Evolutionary conservation across 2,329 filamentous ascomycete genomes (phyloP), one percentile per base, ranked within the genome.

Genomic region (Botrytis tulipae): DNA sequence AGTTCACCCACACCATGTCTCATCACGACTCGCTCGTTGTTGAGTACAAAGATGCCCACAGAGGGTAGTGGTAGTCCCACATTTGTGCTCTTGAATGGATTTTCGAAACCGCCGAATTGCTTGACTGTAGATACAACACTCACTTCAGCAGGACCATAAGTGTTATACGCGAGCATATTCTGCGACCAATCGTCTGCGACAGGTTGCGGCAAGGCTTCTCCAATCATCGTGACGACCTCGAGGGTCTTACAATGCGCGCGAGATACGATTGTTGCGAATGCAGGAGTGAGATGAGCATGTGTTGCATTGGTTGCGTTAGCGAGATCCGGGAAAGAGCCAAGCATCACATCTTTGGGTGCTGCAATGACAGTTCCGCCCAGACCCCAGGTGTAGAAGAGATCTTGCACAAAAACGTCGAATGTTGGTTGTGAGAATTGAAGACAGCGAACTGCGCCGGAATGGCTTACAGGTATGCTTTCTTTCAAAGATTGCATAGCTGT

Each of bases 21-120:
- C 46, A 75, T 61, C 5, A 79, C 72, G 3, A 44, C 46, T n/a
- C 78, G 44, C 32, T 76, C 73, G 60, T 77, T 73, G 42, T 78
- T 73, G 3, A 77, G 74, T 37, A 79, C 87, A 86, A 20, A 89
- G 54, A 59, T 25, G 44, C 67, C 67, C n/a, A 69, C 67, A 10
- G 67, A 69, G 2, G 67, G 67, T 5, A 69, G 59, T 42, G 67
- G 67, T 40, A 69, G 18, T 8, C 72, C 57, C 22, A 69, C 42
- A 40, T 51, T 51, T 25, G 65, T 18, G 14, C 44, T 60, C n/a
- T 59, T 57, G 16, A 69, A 51, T 20, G 54, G 4, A 61, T 62
- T 62, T 35, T 62, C 37, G 12, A 37, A 29, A 12, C 54, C 54
- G 22, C 57, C 69, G 10, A 71, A 61, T 62, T 71, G 69, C 40